Base-by-base conservation (phyloP, 1,284 basidiomycete species). In the Pseudozyma tsukubaensis region DNA sequence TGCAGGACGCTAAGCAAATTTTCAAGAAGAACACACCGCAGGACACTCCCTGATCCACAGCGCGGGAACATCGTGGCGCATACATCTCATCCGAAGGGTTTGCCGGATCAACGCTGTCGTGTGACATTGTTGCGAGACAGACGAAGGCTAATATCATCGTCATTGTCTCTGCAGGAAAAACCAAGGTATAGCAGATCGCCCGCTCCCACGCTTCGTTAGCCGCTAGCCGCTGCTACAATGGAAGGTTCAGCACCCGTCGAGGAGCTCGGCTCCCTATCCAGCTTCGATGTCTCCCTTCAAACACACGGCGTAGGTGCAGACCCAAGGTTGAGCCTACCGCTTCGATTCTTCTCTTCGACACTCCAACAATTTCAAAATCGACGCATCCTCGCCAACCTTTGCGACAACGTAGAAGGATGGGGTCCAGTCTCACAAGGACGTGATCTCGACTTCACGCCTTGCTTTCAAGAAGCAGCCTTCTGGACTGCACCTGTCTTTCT, bases 381-480 rank as follows among this genome's bases (percentile, higher is more conserved):
- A 3, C 34, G 48, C 13, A 37, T 40, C 16, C 47, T 74, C 1
- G 50, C 35, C n/a, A 52, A 58, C 21, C 51, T 71, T 9, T 75
- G 72, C 55, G 52, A 59, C 58, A 71, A 71, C 34, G 43, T 54
- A 24, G 85, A 83, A 64, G 82, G 92, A 56, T 92, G 91, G 89
- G 86, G 85, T 1, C 86, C 88, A 14, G 85, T 90, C 44, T 94
- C 92, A 9, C 83, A 77, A 8, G 72, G 85, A 0, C 88, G 92
- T 59, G 86, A 89, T 29, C 92, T 94, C 79, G 94, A 97, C 85
- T 82, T 92, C 13, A 92, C 93, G 0, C 88, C 89, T 8, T 97
- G 94, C 85, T 93, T 92, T 77, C 92, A 95, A 80, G 90, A 92
- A 72, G 90, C 69, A 10, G 68, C 64, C 21, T 68, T 83, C 24